Percentiles rank a stretch among this genome's conserved stretches.
Evolutionary conservation across 805 yeast genomes (phyloP).

Genomic region (Candida morakotiae): DNA sequence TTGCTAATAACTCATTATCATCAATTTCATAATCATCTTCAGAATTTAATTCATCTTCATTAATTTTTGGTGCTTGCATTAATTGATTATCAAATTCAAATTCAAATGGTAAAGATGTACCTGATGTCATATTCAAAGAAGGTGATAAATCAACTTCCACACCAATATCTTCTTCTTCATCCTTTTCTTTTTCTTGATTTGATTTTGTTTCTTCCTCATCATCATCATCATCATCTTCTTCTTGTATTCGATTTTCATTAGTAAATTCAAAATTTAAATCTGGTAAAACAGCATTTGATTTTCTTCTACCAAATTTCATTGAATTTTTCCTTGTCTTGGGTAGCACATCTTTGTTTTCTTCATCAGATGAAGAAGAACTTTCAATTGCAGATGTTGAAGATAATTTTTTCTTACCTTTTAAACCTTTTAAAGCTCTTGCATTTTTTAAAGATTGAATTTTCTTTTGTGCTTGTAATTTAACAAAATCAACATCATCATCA

Average conservation of each 20-base stretch:
- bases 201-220: constrained; percentile 4
- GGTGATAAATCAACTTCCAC: constrained; percentile 12
- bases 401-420: constrained; percentile 12
- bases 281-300: constrained; percentile 37
- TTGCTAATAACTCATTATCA: constrained; percentile 43
- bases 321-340: constrained; percentile 7
- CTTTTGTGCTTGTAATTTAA: constrained; percentile 64
- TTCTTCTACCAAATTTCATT: constrained; percentile 30
- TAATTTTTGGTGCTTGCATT: constrained; percentile 49
- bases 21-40: constrained; percentile 66
- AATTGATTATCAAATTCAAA: constrained; percentile 29
- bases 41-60: constrained; percentile 45
- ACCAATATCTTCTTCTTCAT: constrained; percentile 16
- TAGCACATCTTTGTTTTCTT: not conserved
- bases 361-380: constrained; percentile 5
- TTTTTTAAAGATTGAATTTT: constrained; percentile 55
- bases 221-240: constrained; percentile 7
- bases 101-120: constrained; percentile 16
- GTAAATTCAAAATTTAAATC: constrained; percentile 41
- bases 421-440: constrained; percentile 26
- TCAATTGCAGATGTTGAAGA: constrained; percentile 3
- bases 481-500: constrained; percentile 70
- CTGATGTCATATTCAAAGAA: not conserved
- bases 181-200: not conserved
- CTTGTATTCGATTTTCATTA: constrained; percentile 16